These are phyloP conservation scores for Metrosideros polymorpha DNA, from an alignment of 441 rosid genomes.

Conservation along the genomic window DNA sequence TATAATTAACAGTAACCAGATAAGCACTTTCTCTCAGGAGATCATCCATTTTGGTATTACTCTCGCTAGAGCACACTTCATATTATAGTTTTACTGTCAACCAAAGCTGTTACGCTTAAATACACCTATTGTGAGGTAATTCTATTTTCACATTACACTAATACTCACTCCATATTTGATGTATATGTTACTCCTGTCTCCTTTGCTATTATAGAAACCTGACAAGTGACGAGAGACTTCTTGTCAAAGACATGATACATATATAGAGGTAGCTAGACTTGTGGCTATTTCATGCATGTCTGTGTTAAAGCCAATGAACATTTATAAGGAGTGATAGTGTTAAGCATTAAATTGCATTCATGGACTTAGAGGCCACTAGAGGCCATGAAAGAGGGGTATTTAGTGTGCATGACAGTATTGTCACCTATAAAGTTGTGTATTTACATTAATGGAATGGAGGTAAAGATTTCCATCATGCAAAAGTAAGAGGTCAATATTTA, in stretches of 20 bases:
- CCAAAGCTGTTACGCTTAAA: background rate
- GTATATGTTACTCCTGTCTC: background rate
- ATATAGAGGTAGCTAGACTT: background rate
- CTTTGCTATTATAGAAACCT: background rate
- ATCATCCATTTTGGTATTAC: background rate
- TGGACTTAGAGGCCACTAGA: background rate
- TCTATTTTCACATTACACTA: background rate
- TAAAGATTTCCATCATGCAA: background rate
- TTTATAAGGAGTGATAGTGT: background rate
- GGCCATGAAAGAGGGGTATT: background rate
- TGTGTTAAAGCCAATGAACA: background rate
- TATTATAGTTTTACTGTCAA: background rate
- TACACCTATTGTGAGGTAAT: background rate
- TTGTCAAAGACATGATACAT: background rate
- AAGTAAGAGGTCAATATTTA: background rate
- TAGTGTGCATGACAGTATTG: background rate
- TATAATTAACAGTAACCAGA: background rate
- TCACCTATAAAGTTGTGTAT: too few species aligned
- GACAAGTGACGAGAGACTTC: background rate
- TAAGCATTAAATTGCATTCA: background rate
- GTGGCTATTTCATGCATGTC: background rate
- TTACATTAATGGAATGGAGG: too few species aligned
- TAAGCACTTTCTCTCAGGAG: background rate
- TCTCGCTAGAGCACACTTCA: background rate
- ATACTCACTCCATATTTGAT: background rate